Conservation (phyloP, 192 early-diverging fungal species). For the Backusella psychrophila region DNA sequence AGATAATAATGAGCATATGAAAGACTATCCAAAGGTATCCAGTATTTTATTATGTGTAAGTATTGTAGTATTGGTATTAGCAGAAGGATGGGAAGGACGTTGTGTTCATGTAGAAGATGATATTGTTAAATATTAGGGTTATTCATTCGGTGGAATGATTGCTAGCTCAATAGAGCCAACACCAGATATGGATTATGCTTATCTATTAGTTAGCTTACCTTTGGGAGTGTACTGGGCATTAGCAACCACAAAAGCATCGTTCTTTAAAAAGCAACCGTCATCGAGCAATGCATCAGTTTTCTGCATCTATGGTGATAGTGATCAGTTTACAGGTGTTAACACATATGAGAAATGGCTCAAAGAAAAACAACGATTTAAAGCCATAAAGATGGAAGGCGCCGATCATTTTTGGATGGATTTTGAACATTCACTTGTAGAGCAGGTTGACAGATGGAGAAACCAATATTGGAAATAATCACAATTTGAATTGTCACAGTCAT, state of each 20-base stretch:
- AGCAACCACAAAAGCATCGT: constrained; percentile 3
- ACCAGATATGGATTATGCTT: background rate
- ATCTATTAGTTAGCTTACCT: constrained; percentile 24
- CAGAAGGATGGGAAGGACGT: background rate
- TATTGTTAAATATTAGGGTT: constrained; percentile 12
- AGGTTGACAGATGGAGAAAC: constrained; percentile 8
- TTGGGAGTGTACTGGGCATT: constrained; percentile 24
- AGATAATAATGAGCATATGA: background rate
- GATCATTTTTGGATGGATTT: constrained; percentile 28
- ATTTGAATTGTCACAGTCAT: background rate
- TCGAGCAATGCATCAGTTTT: background rate
- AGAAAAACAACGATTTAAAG: background rate
- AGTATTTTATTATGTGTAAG: constrained; percentile 23
- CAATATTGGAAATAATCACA: constrained; percentile 3
- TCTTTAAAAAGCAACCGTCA: constrained; percentile 7
- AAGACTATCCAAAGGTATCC: constrained; percentile 2
- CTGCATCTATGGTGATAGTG: constrained; percentile 19
- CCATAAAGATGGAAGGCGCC: background rate
- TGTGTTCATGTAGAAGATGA: background rate
- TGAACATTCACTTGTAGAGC: constrained; percentile 2
- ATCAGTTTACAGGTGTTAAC: constrained; percentile 19
- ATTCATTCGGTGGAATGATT: constrained; percentile 28
- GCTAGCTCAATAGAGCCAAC: constrained; percentile 15
- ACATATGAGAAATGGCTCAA: constrained; percentile 16
- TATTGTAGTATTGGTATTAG: background rate